phyloP scores from a whole-genome alignment of 2,329 filamentous ascomycete genomes.

The Diaporthe ampelina region DNA sequence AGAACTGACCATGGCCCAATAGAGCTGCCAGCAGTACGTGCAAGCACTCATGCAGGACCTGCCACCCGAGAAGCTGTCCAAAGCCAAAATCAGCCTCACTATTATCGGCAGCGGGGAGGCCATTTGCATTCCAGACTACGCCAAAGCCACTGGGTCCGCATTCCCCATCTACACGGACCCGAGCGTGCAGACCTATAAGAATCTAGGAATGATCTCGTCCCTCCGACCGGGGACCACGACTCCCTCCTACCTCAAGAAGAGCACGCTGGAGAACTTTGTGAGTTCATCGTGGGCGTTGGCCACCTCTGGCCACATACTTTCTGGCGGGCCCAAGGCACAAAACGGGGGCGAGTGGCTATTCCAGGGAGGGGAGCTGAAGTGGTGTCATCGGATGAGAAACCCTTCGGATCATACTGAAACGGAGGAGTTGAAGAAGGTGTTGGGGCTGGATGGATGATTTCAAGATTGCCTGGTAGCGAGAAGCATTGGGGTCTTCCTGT shows the following conservation, averaged over 20 bases:
- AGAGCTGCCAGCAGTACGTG: slow-evolving; percentile 33
- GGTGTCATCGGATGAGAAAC: slow-evolving; percentile 27
- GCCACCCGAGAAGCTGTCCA: slow-evolving; percentile 11
- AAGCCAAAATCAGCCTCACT: slow-evolving; percentile 13
- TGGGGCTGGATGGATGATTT: neutral
- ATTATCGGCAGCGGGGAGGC: slow-evolving; percentile 30
- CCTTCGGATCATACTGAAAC: neutral
- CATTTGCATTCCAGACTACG: slow-evolving; percentile 15
- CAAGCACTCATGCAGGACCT: slow-evolving; percentile 12
- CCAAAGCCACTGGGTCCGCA: neutral
- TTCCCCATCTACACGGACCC: slow-evolving; percentile 34
- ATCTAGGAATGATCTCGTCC: slow-evolving; percentile 22
- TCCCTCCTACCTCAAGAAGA: slow-evolving; percentile 10
- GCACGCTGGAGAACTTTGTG: neutral
- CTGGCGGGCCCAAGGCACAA: slow-evolving; percentile 1
- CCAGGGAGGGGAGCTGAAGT: slow-evolving; percentile 20
- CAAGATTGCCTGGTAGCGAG: too few relatives aligned
- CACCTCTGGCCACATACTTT: slow-evolving; percentile 3
- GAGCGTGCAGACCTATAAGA: slow-evolving; percentile 1
- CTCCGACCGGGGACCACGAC: neutral
- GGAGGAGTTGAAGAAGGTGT: slow-evolving; percentile 29
- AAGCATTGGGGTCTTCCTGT: neutral
- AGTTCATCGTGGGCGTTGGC: neutral
- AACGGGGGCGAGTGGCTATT: slow-evolving; percentile 36
- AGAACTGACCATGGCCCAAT: neutral